Base-by-base conservation (phyloP, 495 filamentous ascomycete genomes). In the Podospora pseudopauciseta region DNA sequence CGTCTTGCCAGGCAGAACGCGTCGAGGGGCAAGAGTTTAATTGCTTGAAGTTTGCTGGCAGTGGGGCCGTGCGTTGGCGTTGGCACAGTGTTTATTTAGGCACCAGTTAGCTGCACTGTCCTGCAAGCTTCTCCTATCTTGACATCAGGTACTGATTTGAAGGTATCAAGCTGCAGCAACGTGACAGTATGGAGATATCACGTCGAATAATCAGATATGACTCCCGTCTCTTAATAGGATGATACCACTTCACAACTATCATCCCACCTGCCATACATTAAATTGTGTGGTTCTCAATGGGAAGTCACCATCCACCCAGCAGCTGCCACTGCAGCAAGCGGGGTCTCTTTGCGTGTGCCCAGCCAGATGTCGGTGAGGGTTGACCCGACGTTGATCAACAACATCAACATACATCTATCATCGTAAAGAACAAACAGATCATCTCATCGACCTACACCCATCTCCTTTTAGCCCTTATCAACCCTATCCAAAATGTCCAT, bases 21-120 rank as follows among this genome's bases (percentile, higher is more conserved):
- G 73, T 74, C 66, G 73, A 69, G 71, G 70, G 72, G 72, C 70
- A 71, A 61, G 26, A 56, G 68, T 69, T 74, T 74, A 74, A 74
- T 71, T 30, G 65, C 68, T 59, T 65, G 68, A 26, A 74, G 66
- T 55, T 70, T 73, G 56, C 39, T 20, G 9, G n/a, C 4, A n/a
- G 19, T 18, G 9, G 39, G 30, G 44, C 49, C 53, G 63, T 53
- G 7, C 18, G 61, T 34, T 20, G 20, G 13, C 61, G 26, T 20
- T 23, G n/a, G n/a, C 27, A 20, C 34, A 20, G 26, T 63, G 28
- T 9, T 20, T 63, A 11, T 49, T 49, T 49, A 39, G 32, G 61
- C 27, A 20, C 4, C n/a, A 9, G 16, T 20, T 58, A 15, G n/a
- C 49, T 54, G 62, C 67, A 65, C 67, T 16, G 61, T 65, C 44